Evolutionary conservation across 306 rosid species (phyloP).

Genomic region (Vachellia pachyceras): DNA sequence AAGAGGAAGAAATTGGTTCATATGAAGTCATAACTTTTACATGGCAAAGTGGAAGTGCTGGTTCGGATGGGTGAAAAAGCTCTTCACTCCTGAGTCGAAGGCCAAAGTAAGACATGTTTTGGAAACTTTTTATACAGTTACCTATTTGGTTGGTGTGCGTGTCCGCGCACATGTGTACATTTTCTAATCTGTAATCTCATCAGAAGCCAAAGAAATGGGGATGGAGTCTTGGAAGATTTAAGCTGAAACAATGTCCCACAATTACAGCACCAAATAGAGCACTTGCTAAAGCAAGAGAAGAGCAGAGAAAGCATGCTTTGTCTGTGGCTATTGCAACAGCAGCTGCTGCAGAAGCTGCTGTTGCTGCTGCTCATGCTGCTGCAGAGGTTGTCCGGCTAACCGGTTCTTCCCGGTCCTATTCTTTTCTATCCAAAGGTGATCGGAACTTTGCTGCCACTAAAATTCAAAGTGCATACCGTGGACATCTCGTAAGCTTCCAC

Average conservation of each 20-base stretch:
- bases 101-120: constrained; percentile 47
- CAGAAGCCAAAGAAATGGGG: constrained; percentile 65
- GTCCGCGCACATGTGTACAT: not conserved
- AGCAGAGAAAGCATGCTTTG: constrained; percentile 80
- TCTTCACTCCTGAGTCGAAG: constrained; percentile 58
- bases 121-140: constrained; percentile 1
- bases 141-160: constrained; percentile 7
- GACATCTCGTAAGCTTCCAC: constrained; percentile 72
- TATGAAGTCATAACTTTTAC: constrained; percentile 37
- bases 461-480: constrained; percentile 79
- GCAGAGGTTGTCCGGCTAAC: constrained; percentile 87
- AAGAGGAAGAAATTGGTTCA: constrained; percentile 36
- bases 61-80: constrained; percentile 77
- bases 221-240: constrained; percentile 65
- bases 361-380: constrained; percentile 88
- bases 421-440: constrained; percentile 44
- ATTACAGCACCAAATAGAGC: constrained; percentile 58
- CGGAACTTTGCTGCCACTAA: constrained; percentile 66
- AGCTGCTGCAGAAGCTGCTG: constrained; percentile 90
- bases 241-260: constrained; percentile 53
- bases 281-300: constrained; percentile 65
- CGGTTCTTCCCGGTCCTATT: constrained; percentile 40
- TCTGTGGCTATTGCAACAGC: constrained; percentile 82
- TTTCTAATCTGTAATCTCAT: constrained; percentile 33
- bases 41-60: constrained; percentile 76